Conservation (phyloP, 495 filamentous ascomycete genomes). For the Wilcoxina mikolae region DNA sequence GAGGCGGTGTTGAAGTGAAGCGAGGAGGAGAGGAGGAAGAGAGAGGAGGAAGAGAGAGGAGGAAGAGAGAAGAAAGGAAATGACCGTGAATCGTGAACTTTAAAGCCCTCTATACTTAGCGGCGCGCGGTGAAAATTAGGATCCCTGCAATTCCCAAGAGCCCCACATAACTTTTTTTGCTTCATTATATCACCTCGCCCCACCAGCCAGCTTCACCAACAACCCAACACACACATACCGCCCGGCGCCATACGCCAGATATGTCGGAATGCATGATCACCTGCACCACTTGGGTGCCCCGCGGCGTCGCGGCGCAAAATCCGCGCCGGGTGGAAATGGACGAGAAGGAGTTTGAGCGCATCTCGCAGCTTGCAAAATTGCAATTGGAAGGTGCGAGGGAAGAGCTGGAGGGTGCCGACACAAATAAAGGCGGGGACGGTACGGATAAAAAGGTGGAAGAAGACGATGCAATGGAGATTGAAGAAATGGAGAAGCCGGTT, state of each 20-base stretch:
- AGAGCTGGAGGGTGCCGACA: constrained; percentile 40
- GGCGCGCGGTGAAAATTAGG: not conserved
- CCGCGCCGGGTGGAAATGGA: constrained; percentile 81
- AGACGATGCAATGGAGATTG: constrained; percentile 26
- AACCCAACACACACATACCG: not conserved
- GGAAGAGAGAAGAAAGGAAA: not conserved
- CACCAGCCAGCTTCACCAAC: not conserved
- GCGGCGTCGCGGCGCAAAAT: constrained; percentile 82
- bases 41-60: not conserved
- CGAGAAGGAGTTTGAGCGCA: constrained; percentile 82
- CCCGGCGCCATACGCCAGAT: not conserved
- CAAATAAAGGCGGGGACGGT: not conserved
- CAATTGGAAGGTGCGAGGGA: constrained; percentile 86
- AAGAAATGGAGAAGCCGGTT: constrained; percentile 35
- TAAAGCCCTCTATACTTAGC: not conserved
- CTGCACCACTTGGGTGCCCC: constrained; percentile 80
- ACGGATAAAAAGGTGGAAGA: not conserved
- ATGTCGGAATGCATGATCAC: constrained; percentile 43
- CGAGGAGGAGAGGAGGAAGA: not conserved
- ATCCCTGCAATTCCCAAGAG: not conserved
- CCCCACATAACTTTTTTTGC: not conserved
- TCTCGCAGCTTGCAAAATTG: constrained; percentile 73
- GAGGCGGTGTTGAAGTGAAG: not conserved
- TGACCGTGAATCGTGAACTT: not conserved
- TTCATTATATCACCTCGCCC: not conserved